Base-by-base conservation (phyloP, 495 filamentous ascomycete genomes). In the Daldinia loculata region DNA sequence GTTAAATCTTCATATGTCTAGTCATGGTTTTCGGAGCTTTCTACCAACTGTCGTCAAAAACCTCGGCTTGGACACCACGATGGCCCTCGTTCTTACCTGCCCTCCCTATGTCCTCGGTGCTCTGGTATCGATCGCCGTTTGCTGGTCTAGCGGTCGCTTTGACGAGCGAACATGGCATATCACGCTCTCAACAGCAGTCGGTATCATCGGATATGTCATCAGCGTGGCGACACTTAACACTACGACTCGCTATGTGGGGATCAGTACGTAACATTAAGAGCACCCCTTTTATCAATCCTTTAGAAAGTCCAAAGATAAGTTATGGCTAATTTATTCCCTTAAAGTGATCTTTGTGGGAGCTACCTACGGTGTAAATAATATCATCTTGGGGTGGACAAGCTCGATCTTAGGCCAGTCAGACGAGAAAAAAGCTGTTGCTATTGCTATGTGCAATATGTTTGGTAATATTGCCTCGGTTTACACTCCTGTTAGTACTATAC, bases 91-190 rank as follows among this genome's bases (percentile, higher is more conserved):
- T 1, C 75, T 86, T 17, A 82, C 83, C 1, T 81, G 78, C 43
- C 84, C 84, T 12, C 83, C 83, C 11, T 85, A 83, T 62, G 58
- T 84, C 0, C 48, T 85, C 17, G 79, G 81, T 4, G 80, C 79
- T 7, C 56, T 80, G 43, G 61, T 80, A 0, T 71, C 75, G 6
- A 73, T 85, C 52, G 27, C 71, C 36, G 77, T 81, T 32, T 78
- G 77, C 12, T 82, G 75, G 74, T 78, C 74, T 3, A 82, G 78
- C 1, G 84, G 80, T 15, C 70, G 67, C 26, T 79, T 77, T 67
- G 83, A 84, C 61, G 84, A 87, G 62, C 75, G 82, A 8, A 84
- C 81, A 1, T 85, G 80, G 80, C 82, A 86, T 67, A 85, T 87
- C 70, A 81, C 79, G 8, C 29, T 70, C 9, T 76, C 74, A 3